Base-by-base conservation (phyloP, 306 rosid genomes). In the Medicago truncatula region DNA sequence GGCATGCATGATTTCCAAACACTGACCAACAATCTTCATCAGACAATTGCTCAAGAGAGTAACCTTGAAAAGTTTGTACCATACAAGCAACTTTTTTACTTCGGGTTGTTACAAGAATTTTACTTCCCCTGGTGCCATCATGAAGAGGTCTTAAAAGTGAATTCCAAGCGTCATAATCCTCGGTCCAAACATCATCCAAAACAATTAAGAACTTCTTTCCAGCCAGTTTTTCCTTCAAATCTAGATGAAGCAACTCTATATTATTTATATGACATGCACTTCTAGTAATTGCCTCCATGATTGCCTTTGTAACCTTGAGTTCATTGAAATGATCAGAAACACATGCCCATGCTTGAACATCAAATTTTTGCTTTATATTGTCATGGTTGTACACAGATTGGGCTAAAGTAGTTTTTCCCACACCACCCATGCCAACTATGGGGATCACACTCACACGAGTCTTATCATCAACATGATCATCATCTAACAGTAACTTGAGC, bases 401-500 rank as follows among this genome's bases (percentile, higher is more conserved):
- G 8, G 59, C 59, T 8, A 53, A 53, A 16, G 59, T 53, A 2
- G 59, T 53, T 17, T 53, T 53, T 16, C 59, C 59, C 23, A 52
- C 58, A 0, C 58, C 58, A 52, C 72, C 72, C 57, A 67, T 43
- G 7, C 72, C 72, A 1, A 69, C 60, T 47, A 69, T 47, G 7
- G 74, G 74, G 58, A 69, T 47, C 40, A 69, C 73, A 17, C n/a
- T n/a, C n/a, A n/a, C n/a, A n/a, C n/a, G 12, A 54, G 18, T 54
- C 28, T 17, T 16, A 52, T 0, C 23, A 52, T 18, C 56, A 20
- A 2, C 31, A 20, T 43, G 4, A 21, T 43, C 7, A 67, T 20
- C 72, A 43, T 43, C 39, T 67, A 43, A 67, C 16, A 67, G 16
- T 7, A 67, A 44, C 3, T 67, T 43, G 56, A 67, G 72, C 12